A percentile compares a stretch with the other conserved stretches of the same genome.
Conservation (phyloP, 1,139 yeast genomes). For the Saccharomyces hybrid region DNA sequence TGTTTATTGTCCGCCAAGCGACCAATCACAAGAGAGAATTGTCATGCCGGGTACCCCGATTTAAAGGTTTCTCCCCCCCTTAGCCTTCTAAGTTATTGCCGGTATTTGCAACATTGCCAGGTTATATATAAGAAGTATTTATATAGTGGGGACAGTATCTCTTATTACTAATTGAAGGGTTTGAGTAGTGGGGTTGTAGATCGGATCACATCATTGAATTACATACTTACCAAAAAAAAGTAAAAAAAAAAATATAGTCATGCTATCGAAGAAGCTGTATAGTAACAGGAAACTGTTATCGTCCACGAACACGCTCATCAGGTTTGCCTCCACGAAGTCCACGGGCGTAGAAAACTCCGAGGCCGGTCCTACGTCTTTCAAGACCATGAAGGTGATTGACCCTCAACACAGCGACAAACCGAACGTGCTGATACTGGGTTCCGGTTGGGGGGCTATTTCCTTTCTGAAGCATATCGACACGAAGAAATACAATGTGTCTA, state of each 20-base stretch:
- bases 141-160: background rate
- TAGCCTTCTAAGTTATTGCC: background rate
- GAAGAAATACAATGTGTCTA: constrained; percentile 77
- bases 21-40: background rate
- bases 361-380: constrained; percentile 36
- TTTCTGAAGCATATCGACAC: constrained; percentile 83
- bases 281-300: background rate
- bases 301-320: background rate
- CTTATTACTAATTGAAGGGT: background rate
- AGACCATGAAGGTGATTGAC: constrained; percentile 34
- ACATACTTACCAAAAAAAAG: background rate
- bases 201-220: background rate
- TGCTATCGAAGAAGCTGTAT: background rate
- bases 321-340: constrained; percentile 3
- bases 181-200: background rate
- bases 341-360: constrained; percentile 12
- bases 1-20: background rate
- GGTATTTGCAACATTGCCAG: constrained; percentile 1
- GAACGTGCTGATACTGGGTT: constrained; percentile 66
- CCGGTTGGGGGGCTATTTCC: constrained; percentile 93
- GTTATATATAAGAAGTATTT: background rate
- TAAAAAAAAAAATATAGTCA: background rate
- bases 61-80: background rate
- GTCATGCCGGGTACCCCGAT: background rate
- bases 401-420: constrained; percentile 31